phyloP scores from a whole-genome alignment of 2,329 filamentous ascomycete species.

The Phaeosphaeriaceae sp. region DNA sequence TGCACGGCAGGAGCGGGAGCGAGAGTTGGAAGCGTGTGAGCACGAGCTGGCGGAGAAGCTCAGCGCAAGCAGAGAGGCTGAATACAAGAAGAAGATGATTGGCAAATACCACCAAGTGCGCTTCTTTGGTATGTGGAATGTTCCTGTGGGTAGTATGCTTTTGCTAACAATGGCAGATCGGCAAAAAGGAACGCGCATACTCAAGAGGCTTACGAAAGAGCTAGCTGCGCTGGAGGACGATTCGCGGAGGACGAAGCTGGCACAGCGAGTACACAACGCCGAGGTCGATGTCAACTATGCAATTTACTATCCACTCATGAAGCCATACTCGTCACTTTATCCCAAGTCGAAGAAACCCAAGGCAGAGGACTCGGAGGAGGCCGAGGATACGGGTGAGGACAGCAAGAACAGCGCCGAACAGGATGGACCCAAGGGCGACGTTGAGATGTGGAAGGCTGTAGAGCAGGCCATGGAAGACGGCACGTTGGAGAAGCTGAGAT shows the following conservation, averaged over 20 bases:
- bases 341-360: constrained; percentile 37
- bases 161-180: constrained; percentile 61
- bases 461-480: constrained; percentile 70
- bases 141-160: background rate
- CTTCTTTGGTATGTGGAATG: constrained; percentile 72
- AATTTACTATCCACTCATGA: constrained; percentile 72
- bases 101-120: constrained; percentile 82
- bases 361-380: constrained; percentile 27
- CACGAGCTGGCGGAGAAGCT: constrained; percentile 62
- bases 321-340: constrained; percentile 71
- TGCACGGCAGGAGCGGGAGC: constrained; percentile 72
- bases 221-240: constrained; percentile 59
- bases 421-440: constrained; percentile 55
- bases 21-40: constrained; percentile 72
- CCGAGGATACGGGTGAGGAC: constrained; percentile 32
- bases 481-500: constrained; percentile 62
- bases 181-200: constrained; percentile 72
- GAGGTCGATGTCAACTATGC: constrained; percentile 81
- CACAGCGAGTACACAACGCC: constrained; percentile 68
- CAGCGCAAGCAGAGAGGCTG: constrained; percentile 59
- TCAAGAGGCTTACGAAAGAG: constrained; percentile 69
- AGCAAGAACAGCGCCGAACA: constrained; percentile 36
- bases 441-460: constrained; percentile 72
- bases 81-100: constrained; percentile 74
- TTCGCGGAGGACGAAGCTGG: constrained; percentile 59